Evolutionary conservation across 179 eudicot genomes (phyloP), one percentile per base, ranked within the genome.

Genomic region (Beta corolliflora): DNA sequence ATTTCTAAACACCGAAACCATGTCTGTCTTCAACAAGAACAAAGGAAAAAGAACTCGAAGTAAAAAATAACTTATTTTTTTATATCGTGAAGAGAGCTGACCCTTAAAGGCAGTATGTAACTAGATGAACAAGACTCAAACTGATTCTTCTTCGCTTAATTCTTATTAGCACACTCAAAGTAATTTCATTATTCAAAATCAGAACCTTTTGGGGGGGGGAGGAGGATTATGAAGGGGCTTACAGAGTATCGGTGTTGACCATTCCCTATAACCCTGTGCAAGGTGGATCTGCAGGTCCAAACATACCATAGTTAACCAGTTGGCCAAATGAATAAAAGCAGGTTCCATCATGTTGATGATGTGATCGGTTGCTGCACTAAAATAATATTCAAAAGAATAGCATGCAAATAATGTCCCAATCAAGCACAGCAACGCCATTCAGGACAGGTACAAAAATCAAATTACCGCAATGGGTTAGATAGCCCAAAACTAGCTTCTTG

Each of bases 171-270:
- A 71, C 25, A 50, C 3, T 21, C 2, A 65, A 59, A 46, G 7
- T 63, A 2, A 3, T 21, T 53, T 56, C 14, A 2, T 16, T n/a
- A 21, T 11, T 9, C 48, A 53, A 48, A 31, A 63, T 61, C 60
- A 65, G 21, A 75, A n/a, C 13, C 5, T n/a, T 2, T 12, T 21
- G 25, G 54, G 60, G 15, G 36, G 64, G 44, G 50, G 25, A 25
- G 29, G 44, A 63, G 76, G 48, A 25, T 45, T 65, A 55, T 18
- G 68, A 73, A 76, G 79, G 69, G 86, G 50, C 93, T 89, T 93
- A 96, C 98, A 25, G 99, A 96, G 83, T 92, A 96, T 91, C 99
- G 89, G 25, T 92, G 93, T 84, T 90, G 92, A 63, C 97, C 93
- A 74, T 91, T 91, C 69, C 93, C 88, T 75, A 96, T 76, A 59